Evolutionary conservation across 345 rosid genomes (phyloP).

Genomic region (Euphorbia peplus): DNA sequence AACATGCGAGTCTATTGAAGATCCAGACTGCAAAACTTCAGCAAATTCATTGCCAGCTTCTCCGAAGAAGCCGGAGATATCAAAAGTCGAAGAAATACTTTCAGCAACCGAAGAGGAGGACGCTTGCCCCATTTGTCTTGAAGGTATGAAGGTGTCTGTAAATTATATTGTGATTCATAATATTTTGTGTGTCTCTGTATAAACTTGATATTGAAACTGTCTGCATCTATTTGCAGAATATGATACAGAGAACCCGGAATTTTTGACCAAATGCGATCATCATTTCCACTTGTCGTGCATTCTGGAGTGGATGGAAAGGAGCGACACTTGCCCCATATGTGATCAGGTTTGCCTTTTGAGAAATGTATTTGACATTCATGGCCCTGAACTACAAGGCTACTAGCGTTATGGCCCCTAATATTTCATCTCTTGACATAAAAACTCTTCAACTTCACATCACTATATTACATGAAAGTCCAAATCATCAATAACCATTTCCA

Average conservation of each 20-base stretch:
- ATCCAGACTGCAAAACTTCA: conserved; percentile 46
- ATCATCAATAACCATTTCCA: too few species aligned
- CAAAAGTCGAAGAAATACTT: conserved; percentile 34
- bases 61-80: conserved; percentile 46
- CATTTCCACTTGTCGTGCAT: conserved; percentile 34
- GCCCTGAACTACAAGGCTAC: too few species aligned
- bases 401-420: too few species aligned
- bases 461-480: too few species aligned
- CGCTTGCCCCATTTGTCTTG: conserved; percentile 31
- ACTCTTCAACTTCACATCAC: too few species aligned
- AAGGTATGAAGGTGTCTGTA: conserved; percentile 17
- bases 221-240: conserved; percentile 20
- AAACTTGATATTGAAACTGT: neutral
- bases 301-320: conserved; percentile 37
- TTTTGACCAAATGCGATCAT: conserved; percentile 26
- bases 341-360: conserved; percentile 26
- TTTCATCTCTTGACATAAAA: too few species aligned
- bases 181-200: neutral
- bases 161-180: neutral
- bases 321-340: conserved; percentile 32
- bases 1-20: conserved; percentile 29
- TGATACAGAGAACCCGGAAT: conserved; percentile 26
- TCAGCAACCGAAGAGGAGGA: conserved; percentile 29
- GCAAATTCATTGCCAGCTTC: conserved; percentile 42
- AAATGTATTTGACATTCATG: neutral